Conservation (phyloP, 2,329 filamentous ascomycete species). For the Clonostachys rhizophaga region DNA sequence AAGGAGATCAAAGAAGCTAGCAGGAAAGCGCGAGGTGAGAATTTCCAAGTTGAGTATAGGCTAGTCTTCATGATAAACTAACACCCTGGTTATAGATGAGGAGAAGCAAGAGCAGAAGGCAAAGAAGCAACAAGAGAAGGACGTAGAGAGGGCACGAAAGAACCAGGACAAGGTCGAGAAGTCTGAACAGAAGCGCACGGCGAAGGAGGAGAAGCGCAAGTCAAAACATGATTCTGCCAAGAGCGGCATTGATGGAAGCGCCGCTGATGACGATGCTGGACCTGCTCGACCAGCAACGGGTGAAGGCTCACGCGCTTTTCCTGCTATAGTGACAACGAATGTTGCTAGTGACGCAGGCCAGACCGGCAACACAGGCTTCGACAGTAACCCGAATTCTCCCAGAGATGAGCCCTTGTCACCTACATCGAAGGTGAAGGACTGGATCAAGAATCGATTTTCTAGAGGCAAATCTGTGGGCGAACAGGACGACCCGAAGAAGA, state of each 20-base stretch:
- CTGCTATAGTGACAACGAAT: neutral
- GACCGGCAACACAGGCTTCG: neutral
- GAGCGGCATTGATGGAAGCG: constrained; percentile 3
- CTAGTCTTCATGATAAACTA: neutral
- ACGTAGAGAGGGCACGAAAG: constrained; percentile 32
- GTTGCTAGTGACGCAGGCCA: neutral
- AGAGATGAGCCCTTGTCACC: constrained; percentile 17
- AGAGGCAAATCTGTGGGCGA: constrained; percentile 33
- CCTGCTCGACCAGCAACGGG: neutral
- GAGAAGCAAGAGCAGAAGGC: constrained; percentile 32
- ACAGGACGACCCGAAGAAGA: constrained; percentile 18
- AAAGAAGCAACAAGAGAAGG: constrained; percentile 16
- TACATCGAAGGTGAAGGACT: constrained; percentile 41
- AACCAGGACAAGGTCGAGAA: constrained; percentile 47
- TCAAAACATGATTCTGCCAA: constrained; percentile 15
- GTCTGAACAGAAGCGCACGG: constrained; percentile 45
- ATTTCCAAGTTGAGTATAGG: neutral
- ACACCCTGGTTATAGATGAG: constrained; percentile 26
- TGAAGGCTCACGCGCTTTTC: neutral
- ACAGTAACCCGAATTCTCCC: neutral
- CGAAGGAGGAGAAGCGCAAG: constrained; percentile 49
- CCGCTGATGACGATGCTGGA: constrained; percentile 6
- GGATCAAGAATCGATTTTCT: constrained; percentile 51
- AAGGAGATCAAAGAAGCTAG: constrained; percentile 48
- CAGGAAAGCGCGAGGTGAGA: constrained; percentile 56